Evolutionary conservation across 495 filamentous ascomycete species (phyloP).

Genomic region (Neurospora discreta): DNA sequence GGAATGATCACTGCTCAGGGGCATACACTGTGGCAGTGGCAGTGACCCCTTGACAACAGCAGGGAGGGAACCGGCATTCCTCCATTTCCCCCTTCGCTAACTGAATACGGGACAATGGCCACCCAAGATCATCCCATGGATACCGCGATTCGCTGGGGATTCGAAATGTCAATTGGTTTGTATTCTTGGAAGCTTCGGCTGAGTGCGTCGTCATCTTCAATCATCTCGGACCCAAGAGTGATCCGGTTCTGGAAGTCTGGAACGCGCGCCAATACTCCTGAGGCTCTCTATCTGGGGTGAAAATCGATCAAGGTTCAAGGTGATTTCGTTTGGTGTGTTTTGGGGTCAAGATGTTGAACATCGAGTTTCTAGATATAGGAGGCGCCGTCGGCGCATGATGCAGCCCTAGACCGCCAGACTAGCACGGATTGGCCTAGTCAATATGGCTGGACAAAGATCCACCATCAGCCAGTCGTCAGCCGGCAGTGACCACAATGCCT

Average conservation of each 20-base stretch:
- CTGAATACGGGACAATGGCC: not conserved
- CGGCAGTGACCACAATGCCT: not conserved
- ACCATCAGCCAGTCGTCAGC: not conserved
- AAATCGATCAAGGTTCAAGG: not conserved
- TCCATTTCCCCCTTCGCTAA: not conserved
- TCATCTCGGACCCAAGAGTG: not conserved
- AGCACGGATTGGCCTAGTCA: not conserved
- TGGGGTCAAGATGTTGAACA: not conserved
- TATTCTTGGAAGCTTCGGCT: not conserved
- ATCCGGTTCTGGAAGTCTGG: not conserved
- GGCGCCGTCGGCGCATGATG: not conserved
- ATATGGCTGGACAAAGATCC: not conserved
- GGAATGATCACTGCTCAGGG: not conserved
- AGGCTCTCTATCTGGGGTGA: not conserved
- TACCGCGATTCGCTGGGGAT: not conserved
- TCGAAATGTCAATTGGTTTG: not conserved
- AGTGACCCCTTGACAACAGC: not conserved
- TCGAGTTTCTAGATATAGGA: not conserved
- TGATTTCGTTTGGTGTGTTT: not conserved
- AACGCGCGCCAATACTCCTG: not conserved
- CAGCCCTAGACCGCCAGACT: not conserved
- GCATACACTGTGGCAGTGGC: not conserved
- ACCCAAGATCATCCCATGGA: not conserved
- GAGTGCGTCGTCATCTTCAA: not conserved
- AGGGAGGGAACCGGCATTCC: not conserved